A percentile compares a stretch with the other conserved stretches of the same genome.
phyloP scores from a whole-genome alignment of 2,329 filamentous ascomycete genomes.

The Tolypocladium album region DNA sequence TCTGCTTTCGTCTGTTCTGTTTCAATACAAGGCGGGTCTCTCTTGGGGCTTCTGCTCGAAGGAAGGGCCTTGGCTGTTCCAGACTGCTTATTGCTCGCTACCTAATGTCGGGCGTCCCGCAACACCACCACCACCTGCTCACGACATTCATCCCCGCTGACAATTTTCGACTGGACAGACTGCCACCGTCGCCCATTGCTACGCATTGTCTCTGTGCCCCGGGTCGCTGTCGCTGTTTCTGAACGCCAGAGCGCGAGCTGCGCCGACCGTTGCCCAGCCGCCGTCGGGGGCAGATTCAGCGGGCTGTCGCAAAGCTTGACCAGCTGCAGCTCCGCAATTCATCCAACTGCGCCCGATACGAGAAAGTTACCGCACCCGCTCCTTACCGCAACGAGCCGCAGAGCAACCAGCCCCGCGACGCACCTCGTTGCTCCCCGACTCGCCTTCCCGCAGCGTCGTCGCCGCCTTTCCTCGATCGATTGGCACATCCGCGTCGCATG shows the following conservation, averaged over 20 bases:
- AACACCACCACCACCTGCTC: neutral
- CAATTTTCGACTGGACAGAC: neutral
- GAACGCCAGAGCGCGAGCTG: no score
- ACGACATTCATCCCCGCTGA: neutral
- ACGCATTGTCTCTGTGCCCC: neutral
- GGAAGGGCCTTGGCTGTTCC: neutral
- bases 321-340: neutral
- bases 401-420: neutral
- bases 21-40: neutral
- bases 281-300: neutral
- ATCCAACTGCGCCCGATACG: neutral
- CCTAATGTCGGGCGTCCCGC: neutral
- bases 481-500: constrained; percentile 2
- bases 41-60: neutral
- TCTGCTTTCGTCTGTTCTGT: neutral
- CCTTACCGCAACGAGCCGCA: neutral
- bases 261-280: neutral
- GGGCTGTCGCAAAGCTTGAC: neutral
- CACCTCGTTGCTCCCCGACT: neutral
- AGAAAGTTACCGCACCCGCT: neutral
- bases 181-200: neutral
- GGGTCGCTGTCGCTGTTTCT: neutral
- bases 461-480: neutral
- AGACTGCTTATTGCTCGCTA: neutral
- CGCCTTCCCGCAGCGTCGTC: neutral